These are phyloP conservation scores for Monosporozyma siamensis DNA, from an alignment of 805 yeast species.

Conservation along the genomic window DNA sequence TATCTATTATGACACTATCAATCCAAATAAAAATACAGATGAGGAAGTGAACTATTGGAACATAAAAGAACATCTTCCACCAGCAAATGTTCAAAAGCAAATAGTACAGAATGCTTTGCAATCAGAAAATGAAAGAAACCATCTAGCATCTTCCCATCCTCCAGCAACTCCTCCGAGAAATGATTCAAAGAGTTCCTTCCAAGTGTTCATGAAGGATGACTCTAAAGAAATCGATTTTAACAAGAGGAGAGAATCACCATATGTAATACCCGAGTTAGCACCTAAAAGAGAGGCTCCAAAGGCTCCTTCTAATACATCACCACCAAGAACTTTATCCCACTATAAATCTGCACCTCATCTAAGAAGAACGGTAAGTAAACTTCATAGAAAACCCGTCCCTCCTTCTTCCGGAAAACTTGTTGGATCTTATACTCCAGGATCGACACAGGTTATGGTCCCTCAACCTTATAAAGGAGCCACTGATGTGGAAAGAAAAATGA, in stretches of 20 bases:
- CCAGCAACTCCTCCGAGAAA: slow-evolving; percentile 5
- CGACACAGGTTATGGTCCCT: slow-evolving; percentile 35
- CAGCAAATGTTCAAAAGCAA: background rate
- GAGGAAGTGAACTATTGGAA: slow-evolving; percentile 27
- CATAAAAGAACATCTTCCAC: slow-evolving; percentile 14
- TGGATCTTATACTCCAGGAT: slow-evolving; percentile 36
- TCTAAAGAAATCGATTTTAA: slow-evolving; percentile 74
- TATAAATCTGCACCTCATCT: slow-evolving; percentile 11
- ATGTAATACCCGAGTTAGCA: slow-evolving; percentile 45
- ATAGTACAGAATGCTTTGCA: slow-evolving; percentile 1
- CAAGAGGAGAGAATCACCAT: slow-evolving; percentile 68
- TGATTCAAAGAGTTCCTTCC: slow-evolving; percentile 39
- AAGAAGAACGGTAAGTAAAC: slow-evolving; percentile 13
- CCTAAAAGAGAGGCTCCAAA: slow-evolving; percentile 69
- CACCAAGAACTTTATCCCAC: slow-evolving; percentile 13
- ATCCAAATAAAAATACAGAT: slow-evolving; percentile 3
- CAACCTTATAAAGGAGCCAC: slow-evolving; percentile 34
- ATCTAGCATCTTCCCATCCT: slow-evolving; percentile 1
- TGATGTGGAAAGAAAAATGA: slow-evolving; percentile 9
- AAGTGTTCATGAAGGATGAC: slow-evolving; percentile 55
- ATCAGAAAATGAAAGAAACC: slow-evolving; percentile 1
- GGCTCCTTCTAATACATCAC: slow-evolving; percentile 39
- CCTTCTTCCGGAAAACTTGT: slow-evolving; percentile 18
- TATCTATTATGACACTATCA: slow-evolving; percentile 20
- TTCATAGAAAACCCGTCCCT: slow-evolving; percentile 5